phyloP scores from a whole-genome alignment of 2,329 filamentous ascomycete species.

The Fusarium subglutinans region DNA sequence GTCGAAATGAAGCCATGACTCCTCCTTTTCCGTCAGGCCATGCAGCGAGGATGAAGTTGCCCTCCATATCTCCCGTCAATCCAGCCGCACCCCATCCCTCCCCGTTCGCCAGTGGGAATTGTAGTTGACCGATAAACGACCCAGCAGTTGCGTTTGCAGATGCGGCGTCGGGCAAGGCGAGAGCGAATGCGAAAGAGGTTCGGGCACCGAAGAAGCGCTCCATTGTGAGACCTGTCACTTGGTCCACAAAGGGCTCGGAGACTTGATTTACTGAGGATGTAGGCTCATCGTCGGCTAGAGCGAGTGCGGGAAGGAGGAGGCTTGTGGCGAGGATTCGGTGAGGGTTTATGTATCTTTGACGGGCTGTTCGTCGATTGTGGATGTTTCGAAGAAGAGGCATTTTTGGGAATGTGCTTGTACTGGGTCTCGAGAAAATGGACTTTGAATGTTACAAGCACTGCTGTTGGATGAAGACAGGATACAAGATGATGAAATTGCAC shows the following conservation, averaged over 20 bases:
- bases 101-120: neutral
- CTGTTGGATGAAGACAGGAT: accelerated
- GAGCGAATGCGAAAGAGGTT: neutral
- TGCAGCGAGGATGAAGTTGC: slow-evolving; percentile 1
- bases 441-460: accelerated
- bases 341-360: neutral
- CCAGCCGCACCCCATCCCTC: slow-evolving; percentile 15
- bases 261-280: neutral
- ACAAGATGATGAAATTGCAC: neutral
- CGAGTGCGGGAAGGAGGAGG: neutral
- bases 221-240: slow-evolving; percentile 17
- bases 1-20: slow-evolving; percentile 10
- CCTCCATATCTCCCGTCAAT: slow-evolving; percentile 9
- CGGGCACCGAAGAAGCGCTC: neutral
- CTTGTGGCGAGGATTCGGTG: neutral
- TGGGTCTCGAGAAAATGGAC: neutral
- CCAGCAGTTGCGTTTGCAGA: neutral
- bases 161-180: neutral
- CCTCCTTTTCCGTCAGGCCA: slow-evolving; percentile 14
- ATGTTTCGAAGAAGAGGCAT: neutral
- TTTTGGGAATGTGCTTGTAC: neutral
- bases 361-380: neutral
- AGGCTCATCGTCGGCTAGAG: neutral
- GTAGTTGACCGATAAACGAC: neutral
- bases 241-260: neutral